Evolutionary conservation across 2,329 filamentous ascomycete species (phyloP).

Genomic region (Cytospora mali): DNA sequence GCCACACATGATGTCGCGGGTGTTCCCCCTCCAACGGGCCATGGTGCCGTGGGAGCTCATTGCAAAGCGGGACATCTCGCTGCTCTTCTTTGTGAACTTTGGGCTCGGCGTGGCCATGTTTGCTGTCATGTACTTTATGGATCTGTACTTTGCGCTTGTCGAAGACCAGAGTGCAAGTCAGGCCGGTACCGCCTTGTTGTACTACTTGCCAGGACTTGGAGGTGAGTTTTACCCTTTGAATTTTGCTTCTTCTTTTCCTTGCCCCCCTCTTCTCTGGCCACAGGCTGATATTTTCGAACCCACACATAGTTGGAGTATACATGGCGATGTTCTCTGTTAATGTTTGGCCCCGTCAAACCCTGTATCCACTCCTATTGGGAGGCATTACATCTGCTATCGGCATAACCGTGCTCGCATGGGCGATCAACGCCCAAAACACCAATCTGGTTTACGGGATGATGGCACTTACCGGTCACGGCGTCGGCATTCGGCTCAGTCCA

Average conservation of each 20-base stretch:
- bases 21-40: constrained; percentile 57
- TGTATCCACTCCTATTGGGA: constrained; percentile 59
- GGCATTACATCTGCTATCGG: constrained; percentile 60
- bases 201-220: constrained; percentile 65
- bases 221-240: constrained; percentile 39
- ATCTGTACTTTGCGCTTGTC: constrained; percentile 68
- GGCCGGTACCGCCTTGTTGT: constrained; percentile 61
- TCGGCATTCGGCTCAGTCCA: constrained; percentile 66
- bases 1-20: constrained; percentile 46
- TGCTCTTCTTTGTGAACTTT: constrained; percentile 66
- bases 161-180: constrained; percentile 51
- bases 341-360: constrained; percentile 62
- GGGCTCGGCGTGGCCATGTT: constrained; percentile 59
- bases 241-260: background rate
- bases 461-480: constrained; percentile 63
- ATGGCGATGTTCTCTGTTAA: constrained; percentile 63
- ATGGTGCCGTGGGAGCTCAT: constrained; percentile 68
- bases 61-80: constrained; percentile 56
- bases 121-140: constrained; percentile 65
- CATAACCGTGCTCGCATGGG: constrained; percentile 60
- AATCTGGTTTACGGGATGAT: constrained; percentile 66
- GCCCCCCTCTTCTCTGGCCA: background rate
- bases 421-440: constrained; percentile 52
- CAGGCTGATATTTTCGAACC: constrained; percentile 8
- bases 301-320: constrained; percentile 56